These are phyloP conservation scores for Murraya koenigii DNA, from an alignment of 345 rosid species.

Conservation along the genomic window DNA sequence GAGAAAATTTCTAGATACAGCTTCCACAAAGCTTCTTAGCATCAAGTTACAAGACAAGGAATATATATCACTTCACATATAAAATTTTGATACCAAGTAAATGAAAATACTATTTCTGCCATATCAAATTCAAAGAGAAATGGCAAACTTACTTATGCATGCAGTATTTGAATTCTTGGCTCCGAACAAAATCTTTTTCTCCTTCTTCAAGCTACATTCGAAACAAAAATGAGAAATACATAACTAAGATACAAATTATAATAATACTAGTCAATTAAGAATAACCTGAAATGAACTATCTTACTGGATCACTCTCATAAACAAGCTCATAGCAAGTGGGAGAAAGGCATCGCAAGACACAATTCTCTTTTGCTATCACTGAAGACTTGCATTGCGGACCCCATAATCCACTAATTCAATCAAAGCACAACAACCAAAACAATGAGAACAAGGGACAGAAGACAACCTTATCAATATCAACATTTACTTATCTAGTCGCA, in stretches of 20 bases:
- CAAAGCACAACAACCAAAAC: slow-evolving; percentile 18
- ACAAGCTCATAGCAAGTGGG: slow-evolving; percentile 64
- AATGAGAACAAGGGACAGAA: neutral
- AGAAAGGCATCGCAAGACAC: slow-evolving; percentile 78
- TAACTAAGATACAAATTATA: neutral
- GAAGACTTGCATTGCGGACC: slow-evolving; percentile 75
- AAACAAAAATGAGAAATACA: neutral
- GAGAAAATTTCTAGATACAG: neutral
- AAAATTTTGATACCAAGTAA: neutral
- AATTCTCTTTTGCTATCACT: slow-evolving; percentile 61
- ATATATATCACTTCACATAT: neutral
- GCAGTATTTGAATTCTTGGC: slow-evolving; percentile 84
- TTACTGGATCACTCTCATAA: slow-evolving; percentile 80
- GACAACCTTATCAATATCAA: neutral
- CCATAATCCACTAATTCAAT: slow-evolving; percentile 70
- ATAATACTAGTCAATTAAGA: neutral
- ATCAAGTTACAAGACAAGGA: neutral
- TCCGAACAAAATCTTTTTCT: slow-evolving; percentile 63
- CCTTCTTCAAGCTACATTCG: slow-evolving; percentile 76
- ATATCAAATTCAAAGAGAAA: neutral
- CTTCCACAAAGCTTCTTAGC: neutral
- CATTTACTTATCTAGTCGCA: neutral
- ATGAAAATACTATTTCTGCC: neutral
- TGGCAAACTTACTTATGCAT: slow-evolving; percentile 66
- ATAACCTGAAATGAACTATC: slow-evolving; percentile 10